Evolutionary conservation across 1,284 basidiomycete species (phyloP).

Genomic region (Moesziomyces parantarcticus): DNA sequence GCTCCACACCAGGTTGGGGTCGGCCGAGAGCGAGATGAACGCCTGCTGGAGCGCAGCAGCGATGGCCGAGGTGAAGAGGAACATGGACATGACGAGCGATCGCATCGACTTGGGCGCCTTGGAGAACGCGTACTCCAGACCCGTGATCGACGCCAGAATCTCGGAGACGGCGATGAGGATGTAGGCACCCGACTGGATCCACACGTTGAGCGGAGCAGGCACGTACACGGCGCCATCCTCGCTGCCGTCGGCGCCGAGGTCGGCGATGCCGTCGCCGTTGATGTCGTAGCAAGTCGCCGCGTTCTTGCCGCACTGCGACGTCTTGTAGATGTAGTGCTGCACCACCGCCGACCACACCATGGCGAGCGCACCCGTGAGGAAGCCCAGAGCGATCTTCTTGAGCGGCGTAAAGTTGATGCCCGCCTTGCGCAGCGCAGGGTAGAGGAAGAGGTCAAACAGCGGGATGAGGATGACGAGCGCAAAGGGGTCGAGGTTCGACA

Average conservation of each 20-base stretch:
- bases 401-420: conserved; percentile 75
- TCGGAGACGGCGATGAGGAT: conserved; percentile 71
- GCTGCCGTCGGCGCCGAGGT: conserved; percentile 28
- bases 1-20: conserved; percentile 73
- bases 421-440: conserved; percentile 77
- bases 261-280: conserved; percentile 43
- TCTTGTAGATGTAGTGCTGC: conserved; percentile 71
- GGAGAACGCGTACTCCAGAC: conserved; percentile 85
- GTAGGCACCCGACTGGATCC: conserved; percentile 70
- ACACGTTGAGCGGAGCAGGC: conserved; percentile 65
- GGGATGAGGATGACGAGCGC: conserved; percentile 70
- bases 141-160: conserved; percentile 85
- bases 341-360: conserved; percentile 77
- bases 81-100: conserved; percentile 67
- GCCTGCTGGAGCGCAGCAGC: conserved; percentile 71
- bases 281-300: conserved; percentile 66
- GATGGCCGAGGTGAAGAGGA: conserved; percentile 78
- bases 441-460: conserved; percentile 72
- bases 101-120: conserved; percentile 71
- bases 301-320: conserved; percentile 72
- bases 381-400: conserved; percentile 78
- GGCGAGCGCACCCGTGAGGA: conserved; percentile 71
- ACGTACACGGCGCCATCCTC: conserved; percentile 18
- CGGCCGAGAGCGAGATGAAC: conserved; percentile 72
- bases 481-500: conserved; percentile 83